Evolutionary conservation across 306 rosid species (phyloP), one percentile per base, ranked within the genome.

Genomic region (Abrus precatorius): DNA sequence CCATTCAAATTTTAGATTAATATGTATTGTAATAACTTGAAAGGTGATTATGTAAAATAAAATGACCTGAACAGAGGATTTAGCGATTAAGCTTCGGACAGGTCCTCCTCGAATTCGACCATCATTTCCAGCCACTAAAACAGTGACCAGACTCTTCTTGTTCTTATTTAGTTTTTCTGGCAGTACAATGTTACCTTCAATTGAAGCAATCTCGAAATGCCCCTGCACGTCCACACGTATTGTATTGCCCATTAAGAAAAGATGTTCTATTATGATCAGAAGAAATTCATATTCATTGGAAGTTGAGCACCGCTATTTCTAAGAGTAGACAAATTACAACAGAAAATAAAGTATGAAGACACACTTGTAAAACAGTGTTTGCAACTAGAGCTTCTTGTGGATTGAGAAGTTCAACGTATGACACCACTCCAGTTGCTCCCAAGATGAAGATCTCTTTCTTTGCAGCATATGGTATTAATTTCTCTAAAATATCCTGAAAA

Each of bases 61-160:
- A 20, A 20, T 20, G 57, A 72, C 84, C 84, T 80, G 64, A 62
- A 88, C 75, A 13, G 85, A 11, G 30, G 91, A 85, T 41, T 79
- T 88, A 12, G 87, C 84, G 70, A 82, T 38, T 47, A 91, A 85
- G 41, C 87, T 85, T 34, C 29, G 12, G 0, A 72, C 67, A 1
- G 50, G 65, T 52, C 79, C 84, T 52, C 67, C 73, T 7, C 53
- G 9, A 63, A 72, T 14, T 5, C 7, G 28, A 9, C 74, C 56
- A 72, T 62, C 66, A 3, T 2, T 1, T 40, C 72, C 72, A 8
- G 38, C 12, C 56, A 80, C 3, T 3, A 75, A 29, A 9, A 80
- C 52, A 5, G 27, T 28, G 1, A 73, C 10, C 0, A 7, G 6
- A 2, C 67, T 67, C 0, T 27, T 1, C 33, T 4, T 3, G 14